Conservation (phyloP, 2,329 filamentous ascomycete genomes). For the Talaromyces sp. region DNA sequence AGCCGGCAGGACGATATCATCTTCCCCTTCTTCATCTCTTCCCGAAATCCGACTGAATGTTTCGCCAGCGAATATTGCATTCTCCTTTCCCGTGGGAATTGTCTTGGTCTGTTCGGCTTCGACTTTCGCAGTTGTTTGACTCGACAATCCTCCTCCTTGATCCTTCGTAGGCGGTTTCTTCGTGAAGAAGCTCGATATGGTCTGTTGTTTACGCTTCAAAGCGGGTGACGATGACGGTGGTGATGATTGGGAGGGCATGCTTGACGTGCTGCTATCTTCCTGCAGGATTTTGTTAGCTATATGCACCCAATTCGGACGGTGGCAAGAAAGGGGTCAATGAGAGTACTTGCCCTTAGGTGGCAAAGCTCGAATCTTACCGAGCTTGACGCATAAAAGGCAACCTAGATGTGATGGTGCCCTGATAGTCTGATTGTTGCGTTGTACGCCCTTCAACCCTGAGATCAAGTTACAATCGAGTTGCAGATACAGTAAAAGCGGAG, state of each 20-base stretch:
- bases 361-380: not conserved
- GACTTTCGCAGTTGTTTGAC: constrained; percentile 10
- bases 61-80: constrained; percentile 15
- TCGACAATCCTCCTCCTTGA: constrained; percentile 13
- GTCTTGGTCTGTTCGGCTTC: constrained; percentile 10
- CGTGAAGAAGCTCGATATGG: constrained; percentile 81
- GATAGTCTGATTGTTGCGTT: not conserved
- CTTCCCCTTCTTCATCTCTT: constrained; percentile 36
- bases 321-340: not conserved
- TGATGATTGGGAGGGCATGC: constrained; percentile 32
- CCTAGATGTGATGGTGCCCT: not conserved
- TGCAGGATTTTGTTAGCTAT: not conserved
- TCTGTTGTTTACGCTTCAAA: constrained; percentile 53
- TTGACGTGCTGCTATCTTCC: constrained; percentile 7
- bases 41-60: constrained; percentile 20
- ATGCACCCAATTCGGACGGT: not conserved
- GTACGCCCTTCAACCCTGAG: not conserved
- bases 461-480: not conserved
- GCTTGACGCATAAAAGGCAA: not conserved
- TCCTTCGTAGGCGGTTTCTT: constrained; percentile 44
- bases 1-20: constrained; percentile 36
- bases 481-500: constrained; percentile 1
- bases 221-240: constrained; percentile 30
- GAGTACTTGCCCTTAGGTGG: not conserved
- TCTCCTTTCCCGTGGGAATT: constrained; percentile 9